phyloP scores from a whole-genome alignment of 305 asterid genomes.

The Solanum chacoense region DNA sequence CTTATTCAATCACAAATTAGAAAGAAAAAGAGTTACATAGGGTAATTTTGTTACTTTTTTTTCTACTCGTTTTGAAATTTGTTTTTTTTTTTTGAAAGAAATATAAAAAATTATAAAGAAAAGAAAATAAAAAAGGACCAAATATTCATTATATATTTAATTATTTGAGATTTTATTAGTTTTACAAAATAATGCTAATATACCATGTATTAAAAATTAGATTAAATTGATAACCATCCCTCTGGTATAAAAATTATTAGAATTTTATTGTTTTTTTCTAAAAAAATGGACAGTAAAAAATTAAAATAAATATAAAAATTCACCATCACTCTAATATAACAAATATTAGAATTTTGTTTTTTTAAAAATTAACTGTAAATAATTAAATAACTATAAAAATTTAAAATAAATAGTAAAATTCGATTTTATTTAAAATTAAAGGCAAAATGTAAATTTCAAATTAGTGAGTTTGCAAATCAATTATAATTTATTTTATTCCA shows the following conservation, averaged over 20 bases:
- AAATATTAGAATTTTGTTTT: no score
- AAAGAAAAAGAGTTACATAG: not conserved
- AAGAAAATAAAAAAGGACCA: not conserved
- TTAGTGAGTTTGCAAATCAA: no score
- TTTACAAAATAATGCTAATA: not conserved
- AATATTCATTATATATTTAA: not conserved
- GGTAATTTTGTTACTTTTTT: not conserved
- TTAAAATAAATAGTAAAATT: no score
- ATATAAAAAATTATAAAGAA: no score
- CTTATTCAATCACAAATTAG: not conserved
- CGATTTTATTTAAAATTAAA: not conserved
- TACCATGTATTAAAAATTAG: not conserved
- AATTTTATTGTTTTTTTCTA: no score
- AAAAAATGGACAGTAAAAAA: not conserved
- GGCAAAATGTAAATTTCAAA: no score
- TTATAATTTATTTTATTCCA: no score
- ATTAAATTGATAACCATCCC: not conserved
- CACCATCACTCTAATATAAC: not conserved
- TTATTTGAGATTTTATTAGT: not conserved
- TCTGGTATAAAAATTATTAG: no score
- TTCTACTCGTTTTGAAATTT: not conserved
- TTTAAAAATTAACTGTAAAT: not conserved
- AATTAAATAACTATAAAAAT: not conserved
- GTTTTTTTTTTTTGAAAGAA: no score
- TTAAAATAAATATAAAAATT: no score